phyloP scores from a whole-genome alignment of 805 yeast species.

The Metschnikowia kunwiensis region DNA sequence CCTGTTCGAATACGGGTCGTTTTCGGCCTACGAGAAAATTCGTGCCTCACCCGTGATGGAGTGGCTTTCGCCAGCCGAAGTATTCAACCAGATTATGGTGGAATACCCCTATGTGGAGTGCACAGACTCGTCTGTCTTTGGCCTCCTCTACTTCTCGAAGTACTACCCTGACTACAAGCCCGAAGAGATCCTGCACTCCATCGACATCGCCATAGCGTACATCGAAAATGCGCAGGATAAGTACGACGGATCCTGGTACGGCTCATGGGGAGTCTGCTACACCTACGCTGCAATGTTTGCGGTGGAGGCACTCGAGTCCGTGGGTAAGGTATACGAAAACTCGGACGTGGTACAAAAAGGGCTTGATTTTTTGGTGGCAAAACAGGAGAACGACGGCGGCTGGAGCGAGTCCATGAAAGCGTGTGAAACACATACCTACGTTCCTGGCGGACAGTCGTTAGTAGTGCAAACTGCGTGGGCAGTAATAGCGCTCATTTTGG shows the following conservation, averaged over 20 bases:
- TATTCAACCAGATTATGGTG: constrained; percentile 96
- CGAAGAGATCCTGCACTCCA: constrained; percentile 64
- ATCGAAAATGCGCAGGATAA: constrained; percentile 62
- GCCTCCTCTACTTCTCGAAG: constrained; percentile 73
- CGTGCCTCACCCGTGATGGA: constrained; percentile 79
- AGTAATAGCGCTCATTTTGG: constrained; percentile 72
- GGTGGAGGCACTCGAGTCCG: constrained; percentile 78
- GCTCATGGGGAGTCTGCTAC: constrained; percentile 96
- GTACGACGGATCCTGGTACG: constrained; percentile 93
- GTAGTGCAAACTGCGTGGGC: constrained; percentile 96
- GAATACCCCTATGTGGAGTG: constrained; percentile 98
- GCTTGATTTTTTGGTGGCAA: constrained; percentile 75
- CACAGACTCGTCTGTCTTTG: constrained; percentile 91
- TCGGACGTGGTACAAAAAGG: constrained; percentile 65
- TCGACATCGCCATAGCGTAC: constrained; percentile 69
- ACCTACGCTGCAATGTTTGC: constrained; percentile 99
- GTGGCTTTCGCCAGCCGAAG: constrained; percentile 90
- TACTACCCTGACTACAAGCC: constrained; percentile 61
- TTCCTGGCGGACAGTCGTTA: constrained; percentile 58
- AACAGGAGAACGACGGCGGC: constrained; percentile 88
- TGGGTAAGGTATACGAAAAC: constrained; percentile 60
- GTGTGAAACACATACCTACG: constrained; percentile 76
- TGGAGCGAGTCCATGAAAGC: constrained; percentile 97
- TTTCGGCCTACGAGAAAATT: constrained; percentile 85
- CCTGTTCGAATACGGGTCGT: constrained; percentile 81